A percentile compares a stretch with the other conserved stretches of the same genome.
Evolutionary conservation across 805 yeast genomes (phyloP).

Genomic region (Starmerella vaccinii): DNA sequence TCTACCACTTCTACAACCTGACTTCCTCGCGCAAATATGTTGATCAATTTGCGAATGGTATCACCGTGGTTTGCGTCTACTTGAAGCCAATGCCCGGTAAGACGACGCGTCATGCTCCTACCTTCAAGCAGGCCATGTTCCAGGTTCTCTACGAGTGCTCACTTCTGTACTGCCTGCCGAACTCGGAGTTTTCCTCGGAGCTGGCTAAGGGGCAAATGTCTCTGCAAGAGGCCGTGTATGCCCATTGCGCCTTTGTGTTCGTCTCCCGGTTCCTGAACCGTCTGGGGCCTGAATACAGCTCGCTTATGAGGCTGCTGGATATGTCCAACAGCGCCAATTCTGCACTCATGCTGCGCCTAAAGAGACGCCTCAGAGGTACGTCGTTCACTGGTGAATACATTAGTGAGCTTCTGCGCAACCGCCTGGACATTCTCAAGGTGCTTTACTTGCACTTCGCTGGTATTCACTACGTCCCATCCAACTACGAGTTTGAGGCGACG

Average conservation of each 20-base stretch:
- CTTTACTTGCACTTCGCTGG: conserved; percentile 87
- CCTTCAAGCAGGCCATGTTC: conserved; percentile 65
- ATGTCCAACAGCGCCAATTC: conserved; percentile 54
- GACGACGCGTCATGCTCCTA: conserved; percentile 27
- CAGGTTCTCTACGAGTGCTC: conserved; percentile 94
- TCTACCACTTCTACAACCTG: conserved; percentile 81
- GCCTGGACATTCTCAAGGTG: conserved; percentile 64
- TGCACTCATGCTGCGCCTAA: conserved; percentile 68
- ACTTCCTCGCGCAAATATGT: conserved; percentile 81
- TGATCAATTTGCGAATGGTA: conserved; percentile 85
- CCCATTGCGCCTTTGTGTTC: conserved; percentile 86
- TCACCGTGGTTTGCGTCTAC: conserved; percentile 78
- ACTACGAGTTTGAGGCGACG: conserved; percentile 20
- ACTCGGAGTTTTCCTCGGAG: conserved; percentile 63
- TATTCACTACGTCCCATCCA: conserved; percentile 63
- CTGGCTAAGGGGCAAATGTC: conserved; percentile 72
- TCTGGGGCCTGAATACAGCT: conserved; percentile 77
- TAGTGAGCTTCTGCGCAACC: conserved; percentile 59
- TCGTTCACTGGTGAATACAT: conserved; percentile 83
- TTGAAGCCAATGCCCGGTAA: conserved; percentile 47
- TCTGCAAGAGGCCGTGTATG: conserved; percentile 87
- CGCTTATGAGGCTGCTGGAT: conserved; percentile 55
- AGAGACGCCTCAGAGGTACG: conserved; percentile 83
- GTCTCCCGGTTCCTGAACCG: conserved; percentile 91
- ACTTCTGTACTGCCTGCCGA: conserved; percentile 80